Evolutionary conservation across 495 filamentous ascomycete genomes (phyloP).

Genomic region (Trichocladium uniseriatum): DNA sequence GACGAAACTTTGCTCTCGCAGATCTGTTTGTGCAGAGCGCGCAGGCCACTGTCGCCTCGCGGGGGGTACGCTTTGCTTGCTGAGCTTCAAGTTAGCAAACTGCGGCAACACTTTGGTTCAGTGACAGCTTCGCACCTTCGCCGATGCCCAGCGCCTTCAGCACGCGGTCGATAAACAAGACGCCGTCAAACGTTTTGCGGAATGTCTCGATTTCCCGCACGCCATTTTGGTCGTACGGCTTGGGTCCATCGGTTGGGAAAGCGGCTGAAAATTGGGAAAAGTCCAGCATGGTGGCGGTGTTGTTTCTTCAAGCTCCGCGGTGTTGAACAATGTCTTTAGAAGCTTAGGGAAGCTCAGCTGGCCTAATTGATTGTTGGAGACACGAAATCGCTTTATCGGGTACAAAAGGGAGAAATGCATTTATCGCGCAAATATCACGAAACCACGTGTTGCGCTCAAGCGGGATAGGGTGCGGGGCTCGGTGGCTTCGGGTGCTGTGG

Average conservation of each 20-base stretch:
- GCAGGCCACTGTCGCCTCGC: constrained; percentile 51
- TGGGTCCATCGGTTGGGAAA: constrained; percentile 54
- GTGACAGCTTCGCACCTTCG: constrained; percentile 41
- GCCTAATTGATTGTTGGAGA: not conserved
- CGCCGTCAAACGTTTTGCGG: constrained; percentile 53
- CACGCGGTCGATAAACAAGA: constrained; percentile 66
- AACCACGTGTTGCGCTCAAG: not conserved
- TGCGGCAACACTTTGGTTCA: not conserved
- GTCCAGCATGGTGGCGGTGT: constrained; percentile 30
- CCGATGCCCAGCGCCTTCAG: constrained; percentile 60
- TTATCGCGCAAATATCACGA: not conserved
- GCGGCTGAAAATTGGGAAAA: constrained; percentile 50
- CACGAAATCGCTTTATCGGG: too few relatives aligned
- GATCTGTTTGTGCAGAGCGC: constrained; percentile 55
- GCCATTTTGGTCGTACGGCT: constrained; percentile 50
- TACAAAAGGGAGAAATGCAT: too few relatives aligned
- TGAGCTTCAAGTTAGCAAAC: constrained; percentile 15
- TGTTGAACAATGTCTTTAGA: not conserved
- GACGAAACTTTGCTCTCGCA: constrained; percentile 47
- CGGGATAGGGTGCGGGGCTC: not conserved
- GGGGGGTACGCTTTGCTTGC: constrained; percentile 60
- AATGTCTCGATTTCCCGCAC: constrained; percentile 51
- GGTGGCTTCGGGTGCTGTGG: constrained; percentile 21
- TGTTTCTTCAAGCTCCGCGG: not conserved
- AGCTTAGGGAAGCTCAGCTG: not conserved